phyloP scores from a whole-genome alignment of 768 basidiomycete genomes.

The Leccinellum rugosiceps region DNA sequence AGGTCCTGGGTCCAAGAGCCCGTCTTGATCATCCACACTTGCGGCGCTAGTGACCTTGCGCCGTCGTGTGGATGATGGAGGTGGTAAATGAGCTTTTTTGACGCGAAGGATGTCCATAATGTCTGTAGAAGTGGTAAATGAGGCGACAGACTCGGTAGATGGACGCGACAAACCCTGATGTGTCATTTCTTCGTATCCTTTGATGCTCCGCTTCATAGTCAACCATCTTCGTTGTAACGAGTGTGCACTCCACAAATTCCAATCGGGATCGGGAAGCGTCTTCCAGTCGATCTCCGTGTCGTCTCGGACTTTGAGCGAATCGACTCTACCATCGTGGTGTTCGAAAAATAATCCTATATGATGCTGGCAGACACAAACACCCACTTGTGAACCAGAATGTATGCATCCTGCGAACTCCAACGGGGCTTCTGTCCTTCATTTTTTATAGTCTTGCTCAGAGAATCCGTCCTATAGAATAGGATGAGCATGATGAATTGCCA shows the following conservation, averaged over 20 bases:
- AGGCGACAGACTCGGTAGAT: not conserved
- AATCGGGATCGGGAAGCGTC: conserved; percentile 63
- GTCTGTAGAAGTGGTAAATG: conserved; percentile 41
- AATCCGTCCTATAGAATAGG: conserved; percentile 59
- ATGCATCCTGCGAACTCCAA: conserved; percentile 75
- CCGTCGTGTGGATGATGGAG: conserved; percentile 35
- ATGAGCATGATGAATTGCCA: conserved; percentile 1
- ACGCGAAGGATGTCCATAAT: conserved; percentile 77
- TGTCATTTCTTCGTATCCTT: conserved; percentile 77
- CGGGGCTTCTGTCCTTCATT: conserved; percentile 66
- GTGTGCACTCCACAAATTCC: conserved; percentile 86
- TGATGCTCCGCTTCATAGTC: conserved; percentile 73
- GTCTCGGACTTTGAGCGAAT: conserved; percentile 68
- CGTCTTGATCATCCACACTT: conserved; percentile 42
- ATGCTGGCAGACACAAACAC: conserved; percentile 2
- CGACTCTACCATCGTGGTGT: conserved; percentile 47
- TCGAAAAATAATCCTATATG: not conserved
- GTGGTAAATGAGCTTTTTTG: conserved; percentile 64
- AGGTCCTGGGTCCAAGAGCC: conserved; percentile 20
- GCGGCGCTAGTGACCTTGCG: conserved; percentile 54
- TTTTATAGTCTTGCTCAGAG: conserved; percentile 67
- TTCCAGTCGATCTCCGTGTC: conserved; percentile 90
- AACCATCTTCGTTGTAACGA: conserved; percentile 76
- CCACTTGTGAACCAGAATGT: conserved; percentile 79
- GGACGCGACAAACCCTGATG: conserved; percentile 56